These are phyloP conservation scores for Tephrocybe sp. DNA, from an alignment of 768 basidiomycete species.

Conservation along the genomic window DNA sequence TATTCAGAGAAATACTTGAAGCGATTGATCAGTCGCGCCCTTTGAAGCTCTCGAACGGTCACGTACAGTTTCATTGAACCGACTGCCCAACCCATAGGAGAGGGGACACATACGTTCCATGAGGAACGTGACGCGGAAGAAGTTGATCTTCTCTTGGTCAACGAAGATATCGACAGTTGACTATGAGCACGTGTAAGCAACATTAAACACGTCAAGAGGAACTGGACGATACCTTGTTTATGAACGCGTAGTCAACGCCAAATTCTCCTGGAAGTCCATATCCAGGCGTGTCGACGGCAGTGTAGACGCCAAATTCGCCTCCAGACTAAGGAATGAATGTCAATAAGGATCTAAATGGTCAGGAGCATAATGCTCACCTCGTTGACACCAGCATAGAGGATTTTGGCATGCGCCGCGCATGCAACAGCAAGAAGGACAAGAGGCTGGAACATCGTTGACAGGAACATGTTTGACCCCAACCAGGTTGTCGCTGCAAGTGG, in stretches of 20 bases:
- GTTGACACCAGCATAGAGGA: constrained; percentile 46
- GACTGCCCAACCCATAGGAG: constrained; percentile 36
- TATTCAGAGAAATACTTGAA: constrained; percentile 42
- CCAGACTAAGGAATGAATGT: constrained; percentile 36
- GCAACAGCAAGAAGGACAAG: constrained; percentile 8
- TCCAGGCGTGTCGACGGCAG: constrained; percentile 30
- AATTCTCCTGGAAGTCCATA: constrained; percentile 45
- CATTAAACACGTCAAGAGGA: not conserved
- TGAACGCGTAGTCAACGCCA: constrained; percentile 44
- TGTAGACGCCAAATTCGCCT: constrained; percentile 46
- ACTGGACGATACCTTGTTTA: constrained; percentile 39
- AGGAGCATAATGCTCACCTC: constrained; percentile 29
- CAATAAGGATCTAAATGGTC: not conserved
- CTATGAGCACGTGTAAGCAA: constrained; percentile 18
- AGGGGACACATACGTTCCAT: constrained; percentile 47
- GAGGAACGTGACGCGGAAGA: constrained; percentile 49
- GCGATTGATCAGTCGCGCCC: not conserved
- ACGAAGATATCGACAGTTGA: constrained; percentile 46
- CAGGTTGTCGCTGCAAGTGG: not conserved
- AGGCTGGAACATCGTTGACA: constrained; percentile 4
- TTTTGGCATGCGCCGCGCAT: constrained; percentile 23
- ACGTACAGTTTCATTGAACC: constrained; percentile 45
- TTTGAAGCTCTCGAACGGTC: too few relatives aligned
- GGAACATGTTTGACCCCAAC: constrained; percentile 1
- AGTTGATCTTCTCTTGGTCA: constrained; percentile 47